A percentile compares a stretch with the other conserved stretches of the same genome.
Evolutionary conservation across 2,329 filamentous ascomycete genomes (phyloP).

Genomic region (Whalleya microplaca): DNA sequence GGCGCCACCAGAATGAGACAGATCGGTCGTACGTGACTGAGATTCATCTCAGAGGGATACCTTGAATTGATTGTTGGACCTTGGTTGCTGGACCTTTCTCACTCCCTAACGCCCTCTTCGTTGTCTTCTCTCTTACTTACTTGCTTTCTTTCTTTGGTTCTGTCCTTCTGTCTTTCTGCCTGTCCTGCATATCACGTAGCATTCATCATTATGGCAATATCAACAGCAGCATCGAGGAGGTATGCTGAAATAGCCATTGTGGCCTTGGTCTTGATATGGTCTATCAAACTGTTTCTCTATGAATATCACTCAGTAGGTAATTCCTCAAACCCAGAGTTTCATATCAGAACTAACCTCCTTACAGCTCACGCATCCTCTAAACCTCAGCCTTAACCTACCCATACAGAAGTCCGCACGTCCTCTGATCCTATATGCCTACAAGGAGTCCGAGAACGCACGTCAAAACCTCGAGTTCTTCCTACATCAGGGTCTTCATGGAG

Average conservation of each 20-base stretch:
- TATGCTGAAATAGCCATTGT: conserved; percentile 4
- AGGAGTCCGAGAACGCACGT: conserved; percentile 38
- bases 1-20: neutral
- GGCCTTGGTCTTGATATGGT: conserved; percentile 5
- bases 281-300: neutral
- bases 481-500: conserved; percentile 40
- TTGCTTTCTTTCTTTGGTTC: too few species aligned
- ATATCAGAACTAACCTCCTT: neutral
- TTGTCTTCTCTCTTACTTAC: too few species aligned
- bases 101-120: too few species aligned
- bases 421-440: conserved; percentile 42
- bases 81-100: too few species aligned
- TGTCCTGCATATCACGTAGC: neutral
- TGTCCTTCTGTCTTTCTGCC: neutral
- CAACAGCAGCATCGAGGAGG: conserved; percentile 1
- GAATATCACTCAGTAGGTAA: neutral
- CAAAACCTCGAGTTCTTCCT: conserved; percentile 42
- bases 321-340: neutral
- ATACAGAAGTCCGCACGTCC: conserved; percentile 18
- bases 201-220: conserved; percentile 1
- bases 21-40: neutral
- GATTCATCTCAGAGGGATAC: neutral
- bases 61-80: neutral
- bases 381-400: neutral
- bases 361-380: conserved; percentile 1